A percentile compares a stretch with the other conserved stretches of the same genome.
phyloP scores from a whole-genome alignment of 2,329 filamentous ascomycete species.

The Phaeosphaeriaceae sp. region DNA sequence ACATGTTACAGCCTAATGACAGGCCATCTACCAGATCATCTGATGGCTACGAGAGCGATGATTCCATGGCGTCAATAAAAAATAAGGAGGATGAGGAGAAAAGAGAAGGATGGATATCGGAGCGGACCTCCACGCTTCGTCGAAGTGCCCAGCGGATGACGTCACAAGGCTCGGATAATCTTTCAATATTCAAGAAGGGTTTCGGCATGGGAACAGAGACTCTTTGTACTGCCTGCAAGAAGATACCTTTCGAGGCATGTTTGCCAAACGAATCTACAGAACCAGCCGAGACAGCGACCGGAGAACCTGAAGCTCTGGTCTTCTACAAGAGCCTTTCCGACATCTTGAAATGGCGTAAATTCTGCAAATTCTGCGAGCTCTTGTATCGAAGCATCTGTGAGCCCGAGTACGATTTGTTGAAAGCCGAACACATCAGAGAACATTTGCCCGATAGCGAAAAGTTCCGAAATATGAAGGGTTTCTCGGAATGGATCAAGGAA shows the following conservation, averaged over 20 bases:
- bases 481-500: background rate
- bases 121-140: background rate
- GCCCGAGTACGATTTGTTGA: slow-evolving; percentile 4
- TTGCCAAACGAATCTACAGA: background rate
- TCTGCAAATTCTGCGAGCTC: slow-evolving; percentile 1
- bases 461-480: background rate
- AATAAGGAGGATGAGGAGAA: background rate
- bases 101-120: background rate
- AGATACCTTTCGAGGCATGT: slow-evolving; percentile 1
- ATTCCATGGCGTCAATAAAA: background rate
- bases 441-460: background rate
- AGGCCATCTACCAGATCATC: background rate
- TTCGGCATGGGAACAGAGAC: background rate
- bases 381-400: slow-evolving; percentile 2
- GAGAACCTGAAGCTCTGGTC: background rate
- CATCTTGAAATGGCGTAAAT: background rate
- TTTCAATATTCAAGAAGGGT: background rate
- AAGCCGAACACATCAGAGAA: slow-evolving; percentile 4
- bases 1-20: no score
- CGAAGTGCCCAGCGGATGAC: background rate
- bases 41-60: background rate
- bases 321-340: slow-evolving; percentile 3
- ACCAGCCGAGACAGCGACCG: background rate
- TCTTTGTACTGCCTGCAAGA: slow-evolving; percentile 2
- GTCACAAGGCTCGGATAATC: background rate